These are phyloP conservation scores for Chlamydomonas sp. DNA, from an alignment of 139 green algal species.

Conservation along the genomic window DNA sequence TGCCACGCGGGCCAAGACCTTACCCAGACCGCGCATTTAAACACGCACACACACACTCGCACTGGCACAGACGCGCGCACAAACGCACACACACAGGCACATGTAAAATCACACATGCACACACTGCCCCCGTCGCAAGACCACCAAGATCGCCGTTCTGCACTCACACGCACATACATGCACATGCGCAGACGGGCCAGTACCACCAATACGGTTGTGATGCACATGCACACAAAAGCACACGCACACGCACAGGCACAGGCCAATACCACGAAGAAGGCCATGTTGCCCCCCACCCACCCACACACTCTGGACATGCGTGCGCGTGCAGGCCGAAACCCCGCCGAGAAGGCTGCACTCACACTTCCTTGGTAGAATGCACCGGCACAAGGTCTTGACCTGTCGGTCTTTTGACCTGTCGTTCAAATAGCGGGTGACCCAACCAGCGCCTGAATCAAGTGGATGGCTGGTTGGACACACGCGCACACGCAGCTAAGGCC, in stretches of 20 bases:
- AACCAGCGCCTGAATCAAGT: no score
- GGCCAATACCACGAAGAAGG: constrained; percentile 12
- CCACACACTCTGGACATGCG: neutral
- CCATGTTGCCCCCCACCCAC: neutral
- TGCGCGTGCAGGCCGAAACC: no score
- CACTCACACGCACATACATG: neutral
- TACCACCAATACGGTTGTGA: neutral
- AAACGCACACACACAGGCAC: neutral
- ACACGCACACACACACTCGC: neutral
- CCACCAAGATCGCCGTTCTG: neutral
- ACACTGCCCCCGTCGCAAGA: neutral
- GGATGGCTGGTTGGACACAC: no score
- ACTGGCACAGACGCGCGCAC: no score
- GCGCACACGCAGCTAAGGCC: neutral
- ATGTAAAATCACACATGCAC: neutral
- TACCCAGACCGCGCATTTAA: no score
- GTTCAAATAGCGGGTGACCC: no score
- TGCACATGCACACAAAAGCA: neutral
- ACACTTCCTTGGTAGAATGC: no score
- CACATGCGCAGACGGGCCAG: neutral
- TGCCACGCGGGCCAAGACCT: no score
- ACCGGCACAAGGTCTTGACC: no score
- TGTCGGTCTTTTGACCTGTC: no score
- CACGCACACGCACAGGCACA: neutral
- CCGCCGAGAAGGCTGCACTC: no score